These are phyloP conservation scores for Golubevia pallescens DNA, from an alignment of 1,284 basidiomycete species.

Conservation along the genomic window DNA sequence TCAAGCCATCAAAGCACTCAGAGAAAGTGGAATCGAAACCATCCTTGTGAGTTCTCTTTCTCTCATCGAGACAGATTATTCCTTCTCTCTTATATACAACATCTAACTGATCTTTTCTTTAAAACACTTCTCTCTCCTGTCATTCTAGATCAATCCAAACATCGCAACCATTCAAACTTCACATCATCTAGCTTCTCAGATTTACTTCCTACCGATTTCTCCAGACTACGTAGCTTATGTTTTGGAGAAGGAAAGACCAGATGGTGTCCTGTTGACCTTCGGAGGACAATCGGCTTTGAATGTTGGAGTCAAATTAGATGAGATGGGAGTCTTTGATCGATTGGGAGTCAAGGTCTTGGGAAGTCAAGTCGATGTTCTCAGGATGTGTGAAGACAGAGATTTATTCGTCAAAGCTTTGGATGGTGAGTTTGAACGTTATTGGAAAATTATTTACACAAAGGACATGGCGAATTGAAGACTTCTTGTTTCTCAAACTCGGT, in stretches of 20 bases:
- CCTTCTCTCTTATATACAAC: not conserved
- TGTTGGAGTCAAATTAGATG: constrained; percentile 95
- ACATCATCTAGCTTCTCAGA: constrained; percentile 91
- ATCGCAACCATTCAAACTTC: constrained; percentile 93
- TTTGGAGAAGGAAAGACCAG: constrained; percentile 95
- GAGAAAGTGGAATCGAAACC: constrained; percentile 92
- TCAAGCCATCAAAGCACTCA: constrained; percentile 96
- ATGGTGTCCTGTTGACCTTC: constrained; percentile 96
- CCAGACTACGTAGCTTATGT: constrained; percentile 98
- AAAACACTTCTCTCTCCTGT: not conserved
- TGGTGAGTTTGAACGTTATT: no score
- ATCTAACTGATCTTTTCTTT: constrained; percentile 22
- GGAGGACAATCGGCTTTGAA: constrained; percentile 98
- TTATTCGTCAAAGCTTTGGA: constrained; percentile 96
- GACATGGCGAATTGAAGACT: no score
- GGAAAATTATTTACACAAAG: no score
- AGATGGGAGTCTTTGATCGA: constrained; percentile 95
- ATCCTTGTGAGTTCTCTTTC: constrained; percentile 69
- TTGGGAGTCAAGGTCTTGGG: constrained; percentile 93
- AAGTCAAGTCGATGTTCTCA: constrained; percentile 86
- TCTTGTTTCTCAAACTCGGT: no score
- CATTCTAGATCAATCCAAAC: constrained; percentile 80
- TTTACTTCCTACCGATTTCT: constrained; percentile 97
- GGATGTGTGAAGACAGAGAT: constrained; percentile 82
- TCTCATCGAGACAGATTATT: not conserved